phyloP scores from a whole-genome alignment of 2,329 filamentous ascomycete species.

The Neonectria magnoliae region DNA sequence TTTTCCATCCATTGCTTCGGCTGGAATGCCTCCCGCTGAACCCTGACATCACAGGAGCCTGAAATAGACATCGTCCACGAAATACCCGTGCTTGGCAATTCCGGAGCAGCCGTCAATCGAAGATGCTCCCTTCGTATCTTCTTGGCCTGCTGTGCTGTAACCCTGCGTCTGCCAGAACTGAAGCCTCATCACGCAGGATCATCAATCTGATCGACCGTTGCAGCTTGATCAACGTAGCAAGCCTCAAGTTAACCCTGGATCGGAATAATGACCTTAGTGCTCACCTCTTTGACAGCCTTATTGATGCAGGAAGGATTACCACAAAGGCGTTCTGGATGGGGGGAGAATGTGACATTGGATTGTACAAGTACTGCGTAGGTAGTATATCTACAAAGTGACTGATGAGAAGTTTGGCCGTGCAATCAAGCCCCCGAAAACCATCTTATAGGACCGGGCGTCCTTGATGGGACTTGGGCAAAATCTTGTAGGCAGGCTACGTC shows the following conservation, averaged over 20 bases:
- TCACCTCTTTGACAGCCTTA: background rate
- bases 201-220: background rate
- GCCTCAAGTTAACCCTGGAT: background rate
- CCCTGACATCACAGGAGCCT: constrained; percentile 8
- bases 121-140: background rate
- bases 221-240: background rate
- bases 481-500: background rate
- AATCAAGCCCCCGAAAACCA: background rate
- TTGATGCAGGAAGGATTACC: background rate
- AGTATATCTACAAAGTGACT: too few relatives aligned
- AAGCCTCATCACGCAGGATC: background rate
- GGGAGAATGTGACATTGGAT: background rate
- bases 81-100: background rate
- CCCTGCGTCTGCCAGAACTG: background rate
- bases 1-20: background rate
- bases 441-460: background rate
- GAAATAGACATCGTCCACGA: background rate
- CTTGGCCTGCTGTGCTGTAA: background rate
- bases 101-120: background rate
- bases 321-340: background rate
- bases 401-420: too few relatives aligned
- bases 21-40: background rate
- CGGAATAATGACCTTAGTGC: background rate
- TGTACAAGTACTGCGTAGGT: background rate
- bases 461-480: background rate